Evolutionary conservation across 495 filamentous ascomycete genomes (phyloP).

Genomic region (Talaromyces proteolyticus): DNA sequence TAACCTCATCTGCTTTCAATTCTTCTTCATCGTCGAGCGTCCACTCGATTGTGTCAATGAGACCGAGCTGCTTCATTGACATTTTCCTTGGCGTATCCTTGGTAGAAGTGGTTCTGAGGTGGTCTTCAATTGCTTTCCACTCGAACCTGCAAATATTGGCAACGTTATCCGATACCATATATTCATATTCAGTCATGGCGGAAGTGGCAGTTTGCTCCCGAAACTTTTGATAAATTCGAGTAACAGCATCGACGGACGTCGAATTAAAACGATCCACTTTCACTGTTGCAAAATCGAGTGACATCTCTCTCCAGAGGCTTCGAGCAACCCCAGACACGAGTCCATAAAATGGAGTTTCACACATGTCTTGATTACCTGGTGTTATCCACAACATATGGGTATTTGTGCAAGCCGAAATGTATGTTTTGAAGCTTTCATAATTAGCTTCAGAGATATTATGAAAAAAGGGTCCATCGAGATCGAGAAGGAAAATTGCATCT

Average conservation of each 20-base stretch:
- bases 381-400: slow-evolving; percentile 38
- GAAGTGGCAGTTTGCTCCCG: neutral
- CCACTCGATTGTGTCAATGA: neutral
- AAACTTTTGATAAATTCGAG: slow-evolving; percentile 18
- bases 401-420: slow-evolving; percentile 11
- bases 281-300: slow-evolving; percentile 28
- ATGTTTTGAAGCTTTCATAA: slow-evolving; percentile 13
- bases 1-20: slow-evolving; percentile 15
- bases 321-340: slow-evolving; percentile 33
- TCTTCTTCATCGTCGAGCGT: neutral
- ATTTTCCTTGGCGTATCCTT: neutral
- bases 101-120: slow-evolving; percentile 3
- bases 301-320: slow-evolving; percentile 31
- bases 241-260: slow-evolving; percentile 4
- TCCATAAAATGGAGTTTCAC: slow-evolving; percentile 28
- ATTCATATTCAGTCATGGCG: slow-evolving; percentile 28
- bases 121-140: slow-evolving; percentile 15
- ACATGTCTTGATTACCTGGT: slow-evolving; percentile 19
- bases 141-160: slow-evolving; percentile 21
- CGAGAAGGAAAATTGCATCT: slow-evolving; percentile 28
- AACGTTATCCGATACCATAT: slow-evolving; percentile 15
- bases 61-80: neutral
- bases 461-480: slow-evolving; percentile 26
- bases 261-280: slow-evolving; percentile 28
- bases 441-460: slow-evolving; percentile 10